These are phyloP conservation scores for Tylopilus sp. DNA, from an alignment of 1,284 basidiomycete genomes.

Conservation along the genomic window DNA sequence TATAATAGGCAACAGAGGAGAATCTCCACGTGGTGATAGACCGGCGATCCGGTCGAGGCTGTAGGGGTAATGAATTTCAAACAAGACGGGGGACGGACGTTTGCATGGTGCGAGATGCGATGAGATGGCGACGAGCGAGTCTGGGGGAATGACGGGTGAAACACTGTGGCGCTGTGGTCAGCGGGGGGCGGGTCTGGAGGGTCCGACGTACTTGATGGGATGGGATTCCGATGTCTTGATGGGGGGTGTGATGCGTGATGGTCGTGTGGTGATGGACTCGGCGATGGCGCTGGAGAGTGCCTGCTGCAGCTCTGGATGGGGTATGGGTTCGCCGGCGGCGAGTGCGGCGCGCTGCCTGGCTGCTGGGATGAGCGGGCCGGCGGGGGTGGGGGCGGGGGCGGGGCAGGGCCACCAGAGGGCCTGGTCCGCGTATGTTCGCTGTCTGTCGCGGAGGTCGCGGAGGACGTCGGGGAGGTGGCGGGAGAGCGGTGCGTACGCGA, in stretches of 20 bases:
- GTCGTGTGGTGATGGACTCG: conserved; percentile 11
- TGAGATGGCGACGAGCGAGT: conserved; percentile 56
- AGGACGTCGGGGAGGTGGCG: conserved; percentile 67
- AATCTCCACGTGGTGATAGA: conserved; percentile 15
- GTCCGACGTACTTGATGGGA: conserved; percentile 70
- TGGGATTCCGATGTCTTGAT: conserved; percentile 80
- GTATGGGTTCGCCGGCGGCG: conserved; percentile 15
- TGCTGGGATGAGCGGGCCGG: conserved; percentile 22
- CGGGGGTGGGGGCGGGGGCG: conserved; percentile 7
- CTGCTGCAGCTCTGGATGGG: conserved; percentile 24
- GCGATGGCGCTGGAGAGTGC: conserved; percentile 25
- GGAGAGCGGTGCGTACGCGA: conserved; percentile 69
- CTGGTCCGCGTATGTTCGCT: conserved; percentile 46
- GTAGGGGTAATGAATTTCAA: conserved; percentile 46
- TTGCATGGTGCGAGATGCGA: conserved; percentile 45
- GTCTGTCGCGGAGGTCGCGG: conserved; percentile 57
- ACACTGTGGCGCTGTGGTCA: conserved; percentile 44
- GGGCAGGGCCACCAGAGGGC: conserved; percentile 57
- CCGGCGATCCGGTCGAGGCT: conserved; percentile 42
- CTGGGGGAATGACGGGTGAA: conserved; percentile 63
- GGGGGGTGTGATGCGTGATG: conserved; percentile 11
- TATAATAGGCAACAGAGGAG: conserved; percentile 2
- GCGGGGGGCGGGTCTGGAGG: background rate
- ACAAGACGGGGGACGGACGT: conserved; percentile 43
- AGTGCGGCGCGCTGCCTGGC: conserved; percentile 29